These are phyloP conservation scores for Delitschia confertaspora DNA, from an alignment of 495 filamentous ascomycete species.

Conservation along the genomic window DNA sequence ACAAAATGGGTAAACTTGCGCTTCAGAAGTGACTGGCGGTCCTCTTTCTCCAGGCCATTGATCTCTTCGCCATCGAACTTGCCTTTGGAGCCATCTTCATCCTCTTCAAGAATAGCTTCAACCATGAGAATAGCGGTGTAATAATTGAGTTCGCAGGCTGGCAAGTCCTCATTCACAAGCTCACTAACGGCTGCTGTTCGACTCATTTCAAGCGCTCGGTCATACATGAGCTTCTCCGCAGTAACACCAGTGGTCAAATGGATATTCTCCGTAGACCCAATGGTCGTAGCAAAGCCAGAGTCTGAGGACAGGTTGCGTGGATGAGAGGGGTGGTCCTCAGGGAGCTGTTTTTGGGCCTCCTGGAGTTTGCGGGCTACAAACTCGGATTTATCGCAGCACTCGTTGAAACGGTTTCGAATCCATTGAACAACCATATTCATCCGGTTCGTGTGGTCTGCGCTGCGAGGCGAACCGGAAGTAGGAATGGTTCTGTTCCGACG, in stretches of 20 bases:
- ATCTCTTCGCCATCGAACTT: conserved; percentile 34
- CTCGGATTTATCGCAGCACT: conserved; percentile 90
- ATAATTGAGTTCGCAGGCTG: conserved; percentile 87
- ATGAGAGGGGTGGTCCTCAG: conserved; percentile 76
- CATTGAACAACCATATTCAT: conserved; percentile 94
- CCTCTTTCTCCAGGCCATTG: conserved; percentile 36
- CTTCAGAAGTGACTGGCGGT: conserved; percentile 37
- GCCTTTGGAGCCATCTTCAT: conserved; percentile 40
- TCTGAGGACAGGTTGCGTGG: conserved; percentile 61
- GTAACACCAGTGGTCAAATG: conserved; percentile 69
- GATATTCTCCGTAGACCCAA: conserved; percentile 53
- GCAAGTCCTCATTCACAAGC: conserved; percentile 80
- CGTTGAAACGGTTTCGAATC: conserved; percentile 89
- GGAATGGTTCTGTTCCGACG: conserved; percentile 44
- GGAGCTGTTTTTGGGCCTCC: conserved; percentile 76
- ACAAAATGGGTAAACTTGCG: conserved; percentile 28
- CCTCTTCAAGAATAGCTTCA: conserved; percentile 88
- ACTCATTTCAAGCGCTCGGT: conserved; percentile 94
- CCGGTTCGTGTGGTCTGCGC: conserved; percentile 51
- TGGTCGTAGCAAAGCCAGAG: conserved; percentile 36
- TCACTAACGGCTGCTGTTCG: conserved; percentile 89
- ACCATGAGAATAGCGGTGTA: conserved; percentile 85
- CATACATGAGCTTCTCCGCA: conserved; percentile 96
- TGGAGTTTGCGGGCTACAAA: conserved; percentile 78
- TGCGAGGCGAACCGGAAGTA: conserved; percentile 32